Conservation (phyloP, 495 filamentous ascomycete species). For the Pseudomonodictys pantanalensis region DNA sequence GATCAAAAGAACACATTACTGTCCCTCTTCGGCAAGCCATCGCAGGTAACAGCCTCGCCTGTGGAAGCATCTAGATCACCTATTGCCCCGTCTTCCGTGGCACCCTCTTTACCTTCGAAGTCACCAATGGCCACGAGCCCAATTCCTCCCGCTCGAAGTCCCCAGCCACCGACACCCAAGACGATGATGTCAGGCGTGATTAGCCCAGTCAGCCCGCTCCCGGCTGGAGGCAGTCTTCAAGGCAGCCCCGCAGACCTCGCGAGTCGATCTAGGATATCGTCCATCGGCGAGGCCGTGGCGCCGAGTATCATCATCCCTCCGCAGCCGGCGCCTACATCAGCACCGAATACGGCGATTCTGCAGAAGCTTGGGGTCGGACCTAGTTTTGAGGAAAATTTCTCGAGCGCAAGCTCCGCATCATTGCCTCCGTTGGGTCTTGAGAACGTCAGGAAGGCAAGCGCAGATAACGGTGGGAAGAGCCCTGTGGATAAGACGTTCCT, state of each 20-base stretch:
- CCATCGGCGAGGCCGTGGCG: constrained; percentile 39
- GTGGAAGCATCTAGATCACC: constrained; percentile 28
- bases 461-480: constrained; percentile 46
- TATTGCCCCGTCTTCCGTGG: not conserved
- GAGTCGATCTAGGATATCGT: constrained; percentile 45
- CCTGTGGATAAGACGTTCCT: constrained; percentile 73
- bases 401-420: constrained; percentile 40
- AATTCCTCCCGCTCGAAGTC: constrained; percentile 26
- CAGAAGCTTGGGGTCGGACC: constrained; percentile 24
- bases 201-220: constrained; percentile 50
- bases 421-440: constrained; percentile 43
- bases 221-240: constrained; percentile 37
- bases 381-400: constrained; percentile 21
- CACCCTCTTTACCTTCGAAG: not conserved
- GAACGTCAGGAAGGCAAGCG: constrained; percentile 31
- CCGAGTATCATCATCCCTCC: constrained; percentile 2
- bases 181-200: constrained; percentile 23
- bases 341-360: not conserved
- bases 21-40: constrained; percentile 66
- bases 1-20: constrained; percentile 68
- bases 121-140: constrained; percentile 10
- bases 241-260: constrained; percentile 41
- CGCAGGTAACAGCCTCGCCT: constrained; percentile 35
- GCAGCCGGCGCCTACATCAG: not conserved
- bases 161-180: constrained; percentile 39